Percentiles rank a stretch among this genome's conserved stretches.
Evolutionary conservation across 352 stramenopile genomes (phyloP).

Genomic region (Globisporangium uncinulatum): DNA sequence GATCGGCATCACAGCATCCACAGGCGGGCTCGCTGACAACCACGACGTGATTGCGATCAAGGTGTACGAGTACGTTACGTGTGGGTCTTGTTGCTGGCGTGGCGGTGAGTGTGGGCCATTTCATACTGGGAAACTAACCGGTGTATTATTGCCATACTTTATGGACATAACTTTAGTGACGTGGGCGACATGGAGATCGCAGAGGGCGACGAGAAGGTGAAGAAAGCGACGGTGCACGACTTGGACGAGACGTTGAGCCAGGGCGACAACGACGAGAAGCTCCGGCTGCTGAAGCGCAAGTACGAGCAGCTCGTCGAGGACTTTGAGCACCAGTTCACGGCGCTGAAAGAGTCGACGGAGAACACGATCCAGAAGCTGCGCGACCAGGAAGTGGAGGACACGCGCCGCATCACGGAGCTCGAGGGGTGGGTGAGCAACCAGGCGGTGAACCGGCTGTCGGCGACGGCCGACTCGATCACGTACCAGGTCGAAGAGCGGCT

Average conservation of each 20-base stretch:
- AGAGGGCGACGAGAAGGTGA: constrained; percentile 55
- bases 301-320: constrained; percentile 79
- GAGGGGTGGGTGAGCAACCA: constrained; percentile 63
- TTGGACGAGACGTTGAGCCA: constrained; percentile 40
- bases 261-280: constrained; percentile 54
- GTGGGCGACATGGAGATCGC: constrained; percentile 48
- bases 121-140: neutral
- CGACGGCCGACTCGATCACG: constrained; percentile 51
- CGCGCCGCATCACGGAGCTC: constrained; percentile 62
- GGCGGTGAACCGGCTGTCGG: constrained; percentile 46
- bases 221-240: constrained; percentile 41
- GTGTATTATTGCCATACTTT: too few species aligned
- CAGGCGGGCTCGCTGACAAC: constrained; percentile 77
- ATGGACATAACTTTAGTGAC: too few species aligned
- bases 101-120: neutral
- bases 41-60: constrained; percentile 74
- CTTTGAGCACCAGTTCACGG: constrained; percentile 80
- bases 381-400: constrained; percentile 61
- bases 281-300: constrained; percentile 68
- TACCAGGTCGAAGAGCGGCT: constrained; percentile 67
- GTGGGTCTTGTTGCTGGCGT: neutral
- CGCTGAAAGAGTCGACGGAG: constrained; percentile 75
- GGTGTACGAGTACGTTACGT: constrained; percentile 63
- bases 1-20: constrained; percentile 74
- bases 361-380: constrained; percentile 81